Percentiles rank a stretch among this genome's conserved stretches.
Conservation (phyloP, 352 stramenopile genomes). For the Pythium rhizo-oryzae region DNA sequence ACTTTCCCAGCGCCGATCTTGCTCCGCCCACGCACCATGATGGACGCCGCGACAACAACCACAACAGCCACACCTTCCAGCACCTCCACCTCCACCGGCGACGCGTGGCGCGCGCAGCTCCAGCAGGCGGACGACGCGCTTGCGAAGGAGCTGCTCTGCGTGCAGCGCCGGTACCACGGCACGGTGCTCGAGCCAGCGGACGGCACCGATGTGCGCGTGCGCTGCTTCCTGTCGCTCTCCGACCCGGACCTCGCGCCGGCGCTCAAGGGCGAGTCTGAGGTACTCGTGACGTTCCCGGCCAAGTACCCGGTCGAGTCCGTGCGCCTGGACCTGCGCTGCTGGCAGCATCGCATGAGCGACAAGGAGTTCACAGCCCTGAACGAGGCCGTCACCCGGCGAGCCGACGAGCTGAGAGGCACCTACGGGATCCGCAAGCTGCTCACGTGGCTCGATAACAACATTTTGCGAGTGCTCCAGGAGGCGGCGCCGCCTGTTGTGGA, state of each 20-base stretch:
- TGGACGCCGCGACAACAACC: background rate
- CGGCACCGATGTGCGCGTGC: constrained; percentile 15
- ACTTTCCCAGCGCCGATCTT: background rate
- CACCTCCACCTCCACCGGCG: background rate
- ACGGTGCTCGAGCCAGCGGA: constrained; percentile 23
- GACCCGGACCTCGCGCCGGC: constrained; percentile 60
- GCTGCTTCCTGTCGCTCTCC: constrained; percentile 62
- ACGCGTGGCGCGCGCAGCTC: constrained; percentile 20
- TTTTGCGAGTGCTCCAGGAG: constrained; percentile 44
- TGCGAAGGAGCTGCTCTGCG: constrained; percentile 60
- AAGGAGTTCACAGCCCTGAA: constrained; percentile 43
- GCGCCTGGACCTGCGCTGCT: constrained; percentile 57
- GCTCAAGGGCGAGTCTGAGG: constrained; percentile 60
- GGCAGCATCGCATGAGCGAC: constrained; percentile 43
- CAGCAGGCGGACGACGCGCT: constrained; percentile 23
- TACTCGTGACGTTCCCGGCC: constrained; percentile 50
- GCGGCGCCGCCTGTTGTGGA: background rate
- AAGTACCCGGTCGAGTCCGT: constrained; percentile 53
- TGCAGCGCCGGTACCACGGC: constrained; percentile 69
- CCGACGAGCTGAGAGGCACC: constrained; percentile 44
- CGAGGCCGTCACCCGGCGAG: constrained; percentile 38
- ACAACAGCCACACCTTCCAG: background rate
- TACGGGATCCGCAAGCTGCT: constrained; percentile 70
- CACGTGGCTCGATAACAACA: constrained; percentile 87
- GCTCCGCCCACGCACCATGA: constrained; percentile 8